Conservation (phyloP, 495 filamentous ascomycete genomes). For the Penicillium lividum region DNA sequence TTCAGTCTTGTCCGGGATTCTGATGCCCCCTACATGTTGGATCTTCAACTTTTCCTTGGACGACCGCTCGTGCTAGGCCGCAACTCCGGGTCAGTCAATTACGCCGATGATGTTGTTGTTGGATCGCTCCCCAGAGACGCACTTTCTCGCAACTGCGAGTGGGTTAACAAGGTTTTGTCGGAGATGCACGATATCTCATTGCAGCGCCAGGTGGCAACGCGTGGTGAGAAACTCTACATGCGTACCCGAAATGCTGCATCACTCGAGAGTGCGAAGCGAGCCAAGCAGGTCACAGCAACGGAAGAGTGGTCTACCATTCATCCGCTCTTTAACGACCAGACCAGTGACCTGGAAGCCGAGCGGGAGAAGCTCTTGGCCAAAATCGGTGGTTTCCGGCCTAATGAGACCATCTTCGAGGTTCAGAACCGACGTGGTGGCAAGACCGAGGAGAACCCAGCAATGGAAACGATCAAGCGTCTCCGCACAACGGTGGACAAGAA, state of each 20-base stretch:
- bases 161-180: conserved; percentile 70
- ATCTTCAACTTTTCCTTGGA: conserved; percentile 92
- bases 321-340: conserved; percentile 70
- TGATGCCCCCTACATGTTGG: conserved; percentile 87
- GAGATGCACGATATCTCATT: conserved; percentile 72
- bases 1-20: conserved; percentile 85
- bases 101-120: conserved; percentile 76
- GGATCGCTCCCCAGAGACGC: conserved; percentile 69
- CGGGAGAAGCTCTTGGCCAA: conserved; percentile 81
- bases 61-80: conserved; percentile 72
- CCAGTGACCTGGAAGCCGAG: conserved; percentile 62
- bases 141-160: conserved; percentile 73
- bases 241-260: conserved; percentile 88
- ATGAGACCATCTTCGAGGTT: conserved; percentile 94
- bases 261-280: conserved; percentile 78
- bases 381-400: conserved; percentile 81
- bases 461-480: conserved; percentile 74
- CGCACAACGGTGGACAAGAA: conserved; percentile 55
- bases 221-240: conserved; percentile 90
- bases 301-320: conserved; percentile 71
- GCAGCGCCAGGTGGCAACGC: conserved; percentile 71
- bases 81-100: conserved; percentile 59
- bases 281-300: conserved; percentile 69
- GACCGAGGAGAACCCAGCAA: conserved; percentile 58
- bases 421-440: conserved; percentile 66